Evolutionary conservation across 129 eudicot genomes (phyloP).

Genomic region (Lactuca sativa): DNA sequence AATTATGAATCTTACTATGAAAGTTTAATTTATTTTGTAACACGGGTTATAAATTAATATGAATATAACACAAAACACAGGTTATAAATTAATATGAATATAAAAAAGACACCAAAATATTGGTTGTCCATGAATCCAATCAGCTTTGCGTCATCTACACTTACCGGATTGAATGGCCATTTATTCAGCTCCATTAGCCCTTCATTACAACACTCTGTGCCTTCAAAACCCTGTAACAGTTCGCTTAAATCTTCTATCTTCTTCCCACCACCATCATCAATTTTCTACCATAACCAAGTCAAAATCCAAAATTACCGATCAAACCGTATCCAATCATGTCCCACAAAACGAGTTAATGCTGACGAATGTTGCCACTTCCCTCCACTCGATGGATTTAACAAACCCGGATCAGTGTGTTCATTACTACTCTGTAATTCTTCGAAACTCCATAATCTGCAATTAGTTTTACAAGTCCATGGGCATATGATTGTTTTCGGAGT

Average conservation of each 20-base stretch:
- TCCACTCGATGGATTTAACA: conserved; percentile 27
- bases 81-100: too few species aligned
- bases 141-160: too few species aligned
- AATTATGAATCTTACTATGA: too few species aligned
- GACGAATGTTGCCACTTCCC: conserved; percentile 20
- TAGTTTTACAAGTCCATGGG: conserved; percentile 37
- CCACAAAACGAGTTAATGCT: not conserved
- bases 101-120: too few species aligned
- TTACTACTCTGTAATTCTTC: conserved; percentile 27
- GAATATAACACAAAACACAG: too few species aligned
- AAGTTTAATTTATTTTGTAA: too few species aligned
- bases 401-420: conserved; percentile 36
- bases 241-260: conserved; percentile 9
- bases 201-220: conserved; percentile 1
- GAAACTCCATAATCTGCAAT: conserved; percentile 20
- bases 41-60: too few species aligned
- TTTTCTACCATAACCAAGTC: conserved; percentile 10
- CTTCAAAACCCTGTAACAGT: conserved; percentile 9
- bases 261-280: conserved; percentile 6
- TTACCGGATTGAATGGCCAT: conserved; percentile 12
- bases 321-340: conserved; percentile 4
- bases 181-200: conserved; percentile 17
- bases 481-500: conserved; percentile 41
- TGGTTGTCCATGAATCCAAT: too few species aligned
- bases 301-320: conserved; percentile 4